phyloP scores from a whole-genome alignment of 768 basidiomycete genomes.

The Pleurotus giganteus region DNA sequence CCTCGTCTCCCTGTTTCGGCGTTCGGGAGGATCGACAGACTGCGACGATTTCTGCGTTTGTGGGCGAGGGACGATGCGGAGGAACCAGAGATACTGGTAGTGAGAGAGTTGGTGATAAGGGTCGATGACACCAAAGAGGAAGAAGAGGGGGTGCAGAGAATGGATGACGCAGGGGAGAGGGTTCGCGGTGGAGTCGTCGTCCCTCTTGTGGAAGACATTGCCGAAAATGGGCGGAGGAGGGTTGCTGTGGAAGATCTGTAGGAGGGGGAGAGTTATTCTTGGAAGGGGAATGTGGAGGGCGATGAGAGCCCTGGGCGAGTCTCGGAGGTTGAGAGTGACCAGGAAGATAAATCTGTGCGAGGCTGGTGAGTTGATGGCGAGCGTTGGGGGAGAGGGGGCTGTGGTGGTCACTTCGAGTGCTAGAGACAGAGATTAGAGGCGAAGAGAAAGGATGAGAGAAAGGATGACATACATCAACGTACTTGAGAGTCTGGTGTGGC shows the following conservation, averaged over 20 bases:
- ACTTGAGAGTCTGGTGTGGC: too few relatives aligned
- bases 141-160: slow-evolving; percentile 33
- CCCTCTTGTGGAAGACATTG: too few relatives aligned
- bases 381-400: slow-evolving; percentile 49
- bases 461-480: slow-evolving; percentile 36
- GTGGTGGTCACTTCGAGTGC: slow-evolving; percentile 79
- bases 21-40: slow-evolving; percentile 46
- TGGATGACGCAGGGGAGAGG: slow-evolving; percentile 42
- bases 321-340: slow-evolving; percentile 51
- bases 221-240: too few relatives aligned
- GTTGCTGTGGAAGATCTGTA: slow-evolving; percentile 37
- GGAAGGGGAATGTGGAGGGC: slow-evolving; percentile 62
- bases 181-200: slow-evolving; percentile 32
- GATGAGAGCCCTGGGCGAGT: slow-evolving; percentile 72
- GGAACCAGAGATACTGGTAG: slow-evolving; percentile 13
- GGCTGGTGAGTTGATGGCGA: slow-evolving; percentile 66
- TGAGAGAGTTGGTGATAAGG: slow-evolving; percentile 25
- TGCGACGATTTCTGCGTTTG: slow-evolving; percentile 51
- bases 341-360: slow-evolving; percentile 74
- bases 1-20: slow-evolving; percentile 74
- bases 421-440: slow-evolving; percentile 22
- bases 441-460: slow-evolving; percentile 6
- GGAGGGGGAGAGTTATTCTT: slow-evolving; percentile 55
- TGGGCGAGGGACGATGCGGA: slow-evolving; percentile 37
- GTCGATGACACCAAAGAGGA: slow-evolving; percentile 14